These are phyloP conservation scores for Aspergillus texensis DNA, from an alignment of 2,329 filamentous ascomycete genomes.

Conservation along the genomic window DNA sequence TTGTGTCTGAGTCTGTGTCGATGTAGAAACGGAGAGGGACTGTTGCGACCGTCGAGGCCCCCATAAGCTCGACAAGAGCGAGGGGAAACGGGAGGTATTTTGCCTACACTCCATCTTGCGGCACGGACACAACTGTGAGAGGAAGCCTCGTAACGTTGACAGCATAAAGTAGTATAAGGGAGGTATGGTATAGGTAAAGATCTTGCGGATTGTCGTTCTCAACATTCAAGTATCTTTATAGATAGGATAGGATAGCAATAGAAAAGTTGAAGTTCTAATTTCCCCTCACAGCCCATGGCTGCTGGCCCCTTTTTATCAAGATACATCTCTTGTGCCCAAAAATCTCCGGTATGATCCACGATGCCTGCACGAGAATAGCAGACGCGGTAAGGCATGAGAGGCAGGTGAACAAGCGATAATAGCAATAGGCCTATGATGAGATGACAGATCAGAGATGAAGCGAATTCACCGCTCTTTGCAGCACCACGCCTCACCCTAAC, in stretches of 20 bases:
- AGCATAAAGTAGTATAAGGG: slow-evolving; percentile 12
- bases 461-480: slow-evolving; percentile 14
- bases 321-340: slow-evolving; percentile 1
- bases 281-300: background rate
- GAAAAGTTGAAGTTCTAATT: background rate
- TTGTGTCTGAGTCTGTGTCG: slow-evolving; percentile 8
- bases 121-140: slow-evolving; percentile 15
- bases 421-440: slow-evolving; percentile 10
- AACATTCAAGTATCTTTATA: background rate
- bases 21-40: slow-evolving; percentile 1
- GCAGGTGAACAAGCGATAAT: slow-evolving; percentile 2
- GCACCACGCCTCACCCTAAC: background rate
- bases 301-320: slow-evolving; percentile 8
- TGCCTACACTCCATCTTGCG: slow-evolving; percentile 21
- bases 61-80: slow-evolving; percentile 19
- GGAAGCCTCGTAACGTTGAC: slow-evolving; percentile 11
- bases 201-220: background rate
- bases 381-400: background rate
- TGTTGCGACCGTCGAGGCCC: slow-evolving; percentile 8
- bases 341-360: slow-evolving; percentile 10
- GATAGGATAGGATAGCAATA: background rate
- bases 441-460: slow-evolving; percentile 13
- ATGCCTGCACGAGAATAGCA: slow-evolving; percentile 5
- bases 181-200: background rate
- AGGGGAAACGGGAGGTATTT: slow-evolving; percentile 20